Conservation (phyloP, 2,329 filamentous ascomycete genomes). For the Ophiostoma sp. region DNA sequence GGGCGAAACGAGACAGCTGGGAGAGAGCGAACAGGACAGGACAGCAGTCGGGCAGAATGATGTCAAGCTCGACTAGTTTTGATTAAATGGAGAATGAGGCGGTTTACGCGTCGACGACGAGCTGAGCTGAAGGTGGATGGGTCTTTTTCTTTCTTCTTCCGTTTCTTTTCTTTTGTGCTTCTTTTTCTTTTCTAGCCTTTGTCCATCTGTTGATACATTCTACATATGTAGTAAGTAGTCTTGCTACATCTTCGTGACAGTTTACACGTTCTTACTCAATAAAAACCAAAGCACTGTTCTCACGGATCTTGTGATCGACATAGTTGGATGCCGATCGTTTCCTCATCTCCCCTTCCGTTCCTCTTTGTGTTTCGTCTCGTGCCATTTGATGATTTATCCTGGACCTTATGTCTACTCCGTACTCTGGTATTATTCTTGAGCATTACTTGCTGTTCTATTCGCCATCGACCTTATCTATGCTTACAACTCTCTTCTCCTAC, state of each 20-base stretch:
- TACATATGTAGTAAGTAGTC: background rate
- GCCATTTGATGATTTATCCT: background rate
- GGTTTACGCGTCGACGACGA: background rate
- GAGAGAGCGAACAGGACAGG: background rate
- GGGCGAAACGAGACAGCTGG: background rate
- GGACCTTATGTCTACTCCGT: background rate
- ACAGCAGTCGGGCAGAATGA: background rate
- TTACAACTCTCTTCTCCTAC: background rate
- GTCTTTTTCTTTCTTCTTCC: background rate
- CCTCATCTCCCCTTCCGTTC: background rate
- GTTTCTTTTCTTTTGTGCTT: too few relatives aligned
- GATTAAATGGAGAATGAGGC: constrained; percentile 7
- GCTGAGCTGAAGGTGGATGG: background rate
- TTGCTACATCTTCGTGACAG: background rate
- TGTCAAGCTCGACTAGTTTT: background rate
- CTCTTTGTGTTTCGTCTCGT: background rate
- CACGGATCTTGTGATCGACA: constrained; percentile 4
- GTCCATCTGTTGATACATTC: background rate
- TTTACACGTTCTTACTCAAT: background rate
- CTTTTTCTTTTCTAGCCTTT: background rate
- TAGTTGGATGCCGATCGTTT: background rate
- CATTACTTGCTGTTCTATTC: background rate
- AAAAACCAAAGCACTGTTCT: background rate
- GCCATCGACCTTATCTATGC: background rate
- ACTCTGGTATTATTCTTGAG: background rate